Evolutionary conservation across 2,329 filamentous ascomycete species (phyloP), one percentile per base, ranked within the genome.

Genomic region (Cordyceps javanica): DNA sequence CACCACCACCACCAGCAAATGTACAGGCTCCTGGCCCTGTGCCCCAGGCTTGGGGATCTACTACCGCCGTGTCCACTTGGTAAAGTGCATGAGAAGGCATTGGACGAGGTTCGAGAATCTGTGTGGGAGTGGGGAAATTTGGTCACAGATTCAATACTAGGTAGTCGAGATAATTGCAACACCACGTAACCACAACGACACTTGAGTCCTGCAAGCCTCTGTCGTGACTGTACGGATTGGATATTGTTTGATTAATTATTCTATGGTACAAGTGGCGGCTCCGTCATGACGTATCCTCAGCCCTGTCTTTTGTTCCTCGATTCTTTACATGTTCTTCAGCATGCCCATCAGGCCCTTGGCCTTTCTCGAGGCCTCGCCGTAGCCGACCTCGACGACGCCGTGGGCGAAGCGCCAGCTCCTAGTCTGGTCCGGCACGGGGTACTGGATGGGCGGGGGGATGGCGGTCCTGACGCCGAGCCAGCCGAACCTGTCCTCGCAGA

Each of bases 361-460:
- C 69, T 77, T 80, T 23, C 69, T 72, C 1, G 51, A 60, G 5
- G 59, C 21, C 60, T 68, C 58, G 7, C 77, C 83, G 65, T 88
- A 87, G 10, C 84, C 85, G 16, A 87, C 60, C 59, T 83, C 79
- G 11, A 87, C 78, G 6, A 88, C 76, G 1, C 81, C 83, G 61
- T 75, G 80, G 1, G 81, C 78, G 65, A 88, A 88, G 57, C 80
- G 74, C 83, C 85, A 90, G n/a, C 83, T 85, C 53, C 77, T 75
- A 42, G 75, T 72, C 59, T 86, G 85, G 67, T 85, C 82, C 16
- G 71, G 69, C 16, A 99, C 84, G 2, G 94, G 93, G 70, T 97
- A 96, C 67, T 87, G 86, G 63, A 96, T 82, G 5, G 88, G 83
- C 1, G 80, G 79, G 2, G 94, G 94, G 59, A 99, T 97, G 5